phyloP scores from a whole-genome alignment of 345 rosid genomes.

The Euphorbia peplus region DNA sequence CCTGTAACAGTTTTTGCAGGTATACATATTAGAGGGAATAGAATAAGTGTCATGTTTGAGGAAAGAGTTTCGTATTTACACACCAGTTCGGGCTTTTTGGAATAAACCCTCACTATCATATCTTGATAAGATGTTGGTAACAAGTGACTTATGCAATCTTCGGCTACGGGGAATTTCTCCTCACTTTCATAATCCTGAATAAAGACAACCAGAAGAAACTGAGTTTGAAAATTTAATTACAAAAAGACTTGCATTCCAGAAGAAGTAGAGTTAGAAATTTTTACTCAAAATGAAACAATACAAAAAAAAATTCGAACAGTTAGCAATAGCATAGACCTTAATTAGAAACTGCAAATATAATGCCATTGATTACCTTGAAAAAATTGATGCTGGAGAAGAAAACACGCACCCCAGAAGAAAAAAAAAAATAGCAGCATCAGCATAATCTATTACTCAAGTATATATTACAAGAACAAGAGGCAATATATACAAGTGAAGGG shows the following conservation, averaged over 20 bases:
- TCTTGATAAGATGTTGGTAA: slow-evolving; percentile 80
- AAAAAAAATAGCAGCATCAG: slow-evolving; percentile 12
- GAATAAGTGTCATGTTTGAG: neutral
- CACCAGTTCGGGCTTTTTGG: slow-evolving; percentile 86
- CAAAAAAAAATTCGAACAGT: neutral
- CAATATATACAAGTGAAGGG: slow-evolving; percentile 7
- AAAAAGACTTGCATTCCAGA: too few species aligned
- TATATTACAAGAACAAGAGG: slow-evolving; percentile 11
- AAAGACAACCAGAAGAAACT: slow-evolving; percentile 1
- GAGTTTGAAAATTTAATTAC: neutral
- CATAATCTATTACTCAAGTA: neutral
- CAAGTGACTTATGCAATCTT: slow-evolving; percentile 79
- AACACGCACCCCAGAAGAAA: slow-evolving; percentile 10
- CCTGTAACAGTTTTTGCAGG: slow-evolving; percentile 44
- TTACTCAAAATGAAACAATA: neutral
- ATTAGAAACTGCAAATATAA: neutral
- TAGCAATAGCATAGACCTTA: neutral
- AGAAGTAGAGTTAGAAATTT: neutral
- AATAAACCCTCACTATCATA: slow-evolving; percentile 88
- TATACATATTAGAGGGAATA: neutral
- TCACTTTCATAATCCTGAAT: slow-evolving; percentile 76
- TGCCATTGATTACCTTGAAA: slow-evolving; percentile 60
- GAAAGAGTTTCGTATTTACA: slow-evolving; percentile 16
- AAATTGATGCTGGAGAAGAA: slow-evolving; percentile 71
- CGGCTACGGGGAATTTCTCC: slow-evolving; percentile 70